Conservation (phyloP, 1,284 basidiomycete genomes). For the Rhodotorula sp. region DNA sequence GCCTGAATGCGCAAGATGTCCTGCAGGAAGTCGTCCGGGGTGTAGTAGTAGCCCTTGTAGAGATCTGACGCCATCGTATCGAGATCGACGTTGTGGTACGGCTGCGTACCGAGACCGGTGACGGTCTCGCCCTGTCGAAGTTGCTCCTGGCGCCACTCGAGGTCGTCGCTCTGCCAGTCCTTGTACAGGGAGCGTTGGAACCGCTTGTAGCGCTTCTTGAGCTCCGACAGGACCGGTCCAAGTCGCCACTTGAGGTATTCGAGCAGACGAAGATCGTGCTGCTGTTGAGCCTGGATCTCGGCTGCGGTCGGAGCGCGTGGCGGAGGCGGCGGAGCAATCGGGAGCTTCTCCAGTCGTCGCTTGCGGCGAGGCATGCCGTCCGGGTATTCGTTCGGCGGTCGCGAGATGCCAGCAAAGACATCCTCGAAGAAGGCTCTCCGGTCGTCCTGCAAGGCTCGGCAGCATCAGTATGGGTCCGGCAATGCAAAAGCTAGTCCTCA, state of each 20-base stretch:
- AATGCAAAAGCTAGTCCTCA: not conserved
- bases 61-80: conserved; percentile 87
- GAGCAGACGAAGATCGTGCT: conserved; percentile 74
- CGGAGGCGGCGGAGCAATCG: conserved; percentile 83
- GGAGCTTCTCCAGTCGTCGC: conserved; percentile 80
- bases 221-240: conserved; percentile 79
- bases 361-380: conserved; percentile 83
- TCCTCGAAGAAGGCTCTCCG: conserved; percentile 76
- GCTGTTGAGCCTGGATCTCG: conserved; percentile 78
- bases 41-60: conserved; percentile 83
- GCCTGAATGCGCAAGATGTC: conserved; percentile 86
- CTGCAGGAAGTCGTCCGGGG: conserved; percentile 79
- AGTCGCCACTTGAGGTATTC: conserved; percentile 84
- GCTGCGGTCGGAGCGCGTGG: conserved; percentile 77
- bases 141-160: conserved; percentile 46
- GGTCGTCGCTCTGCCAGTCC: conserved; percentile 49
- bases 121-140: conserved; percentile 45
- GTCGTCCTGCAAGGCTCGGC: conserved; percentile 51
- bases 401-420: conserved; percentile 64
- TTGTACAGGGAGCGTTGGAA: conserved; percentile 82
- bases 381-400: conserved; percentile 84
- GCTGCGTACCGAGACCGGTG: conserved; percentile 40
- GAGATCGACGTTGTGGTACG: conserved; percentile 76
- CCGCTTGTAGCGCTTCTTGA: conserved; percentile 90
- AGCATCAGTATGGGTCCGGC: not conserved